Conservation (phyloP, 768 basidiomycete genomes). For the Lactifluus hygrophoroides region DNA sequence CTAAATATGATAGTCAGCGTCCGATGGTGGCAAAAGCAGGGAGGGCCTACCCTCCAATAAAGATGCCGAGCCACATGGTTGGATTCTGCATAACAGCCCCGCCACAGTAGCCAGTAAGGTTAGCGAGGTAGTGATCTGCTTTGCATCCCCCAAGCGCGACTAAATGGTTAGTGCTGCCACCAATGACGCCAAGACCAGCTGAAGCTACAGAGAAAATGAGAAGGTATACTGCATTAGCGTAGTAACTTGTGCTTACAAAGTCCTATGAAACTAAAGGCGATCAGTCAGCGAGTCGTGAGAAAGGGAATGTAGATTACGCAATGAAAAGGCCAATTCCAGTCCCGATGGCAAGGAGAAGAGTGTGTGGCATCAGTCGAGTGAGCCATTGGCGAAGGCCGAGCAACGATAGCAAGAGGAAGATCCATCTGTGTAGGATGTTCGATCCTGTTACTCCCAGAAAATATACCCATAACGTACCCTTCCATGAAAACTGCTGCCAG, state of each 20-base stretch:
- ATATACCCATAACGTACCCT: conserved; percentile 47
- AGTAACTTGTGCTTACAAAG: conserved; percentile 38
- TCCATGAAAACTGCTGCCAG: conserved; percentile 85
- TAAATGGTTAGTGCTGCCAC: conserved; percentile 60
- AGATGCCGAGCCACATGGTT: conserved; percentile 84
- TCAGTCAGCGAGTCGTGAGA: not conserved
- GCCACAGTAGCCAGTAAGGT: conserved; percentile 52
- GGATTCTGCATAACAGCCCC: conserved; percentile 59
- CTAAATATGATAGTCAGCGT: conserved; percentile 27
- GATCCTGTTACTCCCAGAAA: no score
- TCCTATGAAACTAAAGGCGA: conserved; percentile 53
- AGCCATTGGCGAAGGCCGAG: conserved; percentile 87
- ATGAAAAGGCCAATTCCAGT: conserved; percentile 86
- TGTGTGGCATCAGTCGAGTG: conserved; percentile 80
- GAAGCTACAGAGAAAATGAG: conserved; percentile 34
- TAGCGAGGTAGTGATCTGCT: conserved; percentile 36
- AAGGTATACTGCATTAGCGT: not conserved
- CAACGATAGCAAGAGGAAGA: conserved; percentile 73
- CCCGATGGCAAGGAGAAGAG: conserved; percentile 75
- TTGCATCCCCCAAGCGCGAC: conserved; percentile 76
- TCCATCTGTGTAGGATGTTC: conserved; percentile 41
- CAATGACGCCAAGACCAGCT: conserved; percentile 65
- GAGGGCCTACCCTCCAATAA: conserved; percentile 60
- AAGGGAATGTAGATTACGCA: conserved; percentile 29
- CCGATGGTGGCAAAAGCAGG: no score